These are phyloP conservation scores for Sporothrix protearum DNA, from an alignment of 2,329 filamentous ascomycete genomes.

Conservation along the genomic window DNA sequence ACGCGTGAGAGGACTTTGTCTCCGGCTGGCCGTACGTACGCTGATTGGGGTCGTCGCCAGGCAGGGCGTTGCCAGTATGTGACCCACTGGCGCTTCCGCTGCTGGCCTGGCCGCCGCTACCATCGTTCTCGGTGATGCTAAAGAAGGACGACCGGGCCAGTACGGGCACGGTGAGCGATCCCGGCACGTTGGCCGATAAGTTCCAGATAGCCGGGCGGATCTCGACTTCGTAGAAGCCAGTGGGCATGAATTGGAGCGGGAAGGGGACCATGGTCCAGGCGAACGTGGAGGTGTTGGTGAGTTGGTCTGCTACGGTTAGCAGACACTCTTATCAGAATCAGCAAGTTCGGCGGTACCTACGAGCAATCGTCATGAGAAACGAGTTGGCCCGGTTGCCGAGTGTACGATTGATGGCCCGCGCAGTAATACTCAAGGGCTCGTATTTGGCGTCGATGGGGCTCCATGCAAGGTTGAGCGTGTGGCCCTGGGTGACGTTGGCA, in stretches of 20 bases:
- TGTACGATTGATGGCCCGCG: slow-evolving; percentile 30
- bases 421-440: slow-evolving; percentile 31
- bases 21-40: not conserved
- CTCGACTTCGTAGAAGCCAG: slow-evolving; percentile 33
- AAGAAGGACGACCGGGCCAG: slow-evolving; percentile 32
- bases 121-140: not conserved
- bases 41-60: not conserved
- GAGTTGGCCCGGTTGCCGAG: slow-evolving; percentile 24
- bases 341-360: slow-evolving; percentile 22
- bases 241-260: slow-evolving; percentile 30
- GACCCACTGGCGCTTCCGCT: not conserved
- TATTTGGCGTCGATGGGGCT: slow-evolving; percentile 26
- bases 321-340: not conserved
- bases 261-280: slow-evolving; percentile 31
- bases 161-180: slow-evolving; percentile 21
- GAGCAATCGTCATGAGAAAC: slow-evolving; percentile 30
- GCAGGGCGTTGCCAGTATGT: not conserved
- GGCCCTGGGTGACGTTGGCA: slow-evolving; percentile 28
- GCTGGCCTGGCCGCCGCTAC: not conserved
- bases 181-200: slow-evolving; percentile 22
- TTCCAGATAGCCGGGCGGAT: slow-evolving; percentile 27
- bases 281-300: slow-evolving; percentile 28
- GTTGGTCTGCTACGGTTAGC: slow-evolving; percentile 16
- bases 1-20: not conserved
- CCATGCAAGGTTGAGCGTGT: slow-evolving; percentile 29